phyloP scores from a whole-genome alignment of 768 basidiomycete species.

The Boletus pseudo-olivaceus region DNA sequence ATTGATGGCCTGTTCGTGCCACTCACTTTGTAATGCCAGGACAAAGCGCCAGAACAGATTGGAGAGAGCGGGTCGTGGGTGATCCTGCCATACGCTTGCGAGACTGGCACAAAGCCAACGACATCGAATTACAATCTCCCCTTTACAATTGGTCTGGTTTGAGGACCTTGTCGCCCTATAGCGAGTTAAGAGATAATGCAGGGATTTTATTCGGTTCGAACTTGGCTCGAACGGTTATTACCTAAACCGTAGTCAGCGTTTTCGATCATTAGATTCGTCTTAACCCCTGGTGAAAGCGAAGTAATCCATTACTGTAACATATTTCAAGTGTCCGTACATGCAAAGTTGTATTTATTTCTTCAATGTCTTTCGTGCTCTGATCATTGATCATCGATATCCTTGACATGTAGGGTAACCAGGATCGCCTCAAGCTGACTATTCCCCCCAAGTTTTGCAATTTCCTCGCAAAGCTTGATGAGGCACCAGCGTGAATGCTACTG shows the following conservation, averaged over 20 bases:
- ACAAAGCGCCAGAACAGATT: neutral
- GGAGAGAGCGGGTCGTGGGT: neutral
- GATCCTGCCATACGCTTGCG: neutral
- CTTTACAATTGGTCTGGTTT: neutral
- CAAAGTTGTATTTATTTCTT: neutral
- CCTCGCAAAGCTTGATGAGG: conserved; percentile 42
- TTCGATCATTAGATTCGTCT: no score
- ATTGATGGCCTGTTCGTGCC: neutral
- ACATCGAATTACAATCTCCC: neutral
- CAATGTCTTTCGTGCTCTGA: neutral
- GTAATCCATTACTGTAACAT: neutral
- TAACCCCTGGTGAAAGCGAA: neutral
- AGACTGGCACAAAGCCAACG: neutral
- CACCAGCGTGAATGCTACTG: neutral
- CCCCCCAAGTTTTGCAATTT: conserved; percentile 75
- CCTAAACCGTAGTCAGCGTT: no score
- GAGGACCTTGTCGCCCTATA: neutral
- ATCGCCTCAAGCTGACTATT: conserved; percentile 61
- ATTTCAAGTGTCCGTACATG: no score
- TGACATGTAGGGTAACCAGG: conserved; percentile 51
- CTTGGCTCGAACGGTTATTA: no score
- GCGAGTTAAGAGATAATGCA: neutral
- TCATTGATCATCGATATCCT: conserved; percentile 3
- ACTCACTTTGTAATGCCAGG: conserved; percentile 4
- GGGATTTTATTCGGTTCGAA: neutral